Evolutionary conservation across 805 yeast genomes (phyloP), one percentile per base, ranked within the genome.

Genomic region (Saccharomycopsis vini): DNA sequence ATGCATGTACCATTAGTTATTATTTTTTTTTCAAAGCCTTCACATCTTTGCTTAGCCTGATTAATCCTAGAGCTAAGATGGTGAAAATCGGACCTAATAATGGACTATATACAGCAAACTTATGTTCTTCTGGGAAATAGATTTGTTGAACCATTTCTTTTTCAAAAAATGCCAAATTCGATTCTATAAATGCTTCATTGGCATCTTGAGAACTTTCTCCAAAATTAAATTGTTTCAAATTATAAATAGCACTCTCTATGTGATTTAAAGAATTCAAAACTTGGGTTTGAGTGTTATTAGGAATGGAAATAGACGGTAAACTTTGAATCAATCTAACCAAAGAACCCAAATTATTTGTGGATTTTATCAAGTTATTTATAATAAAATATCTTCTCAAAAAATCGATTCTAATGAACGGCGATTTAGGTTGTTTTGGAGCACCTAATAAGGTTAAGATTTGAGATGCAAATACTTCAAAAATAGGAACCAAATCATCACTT

Each of bases 61-160:
- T 19, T 1, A 72, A 43, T 0, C 81, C 82, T 44, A 79, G 58
- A 1, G 68, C 18, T 10, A 74, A 57, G 19, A 92, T 88, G 21
- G 90, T 73, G 2, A 73, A 63, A 29, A 88, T 66, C 1, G 98
- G 98, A 0, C 97, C 97, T 29, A 89, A 60, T 36, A 90, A 64
- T 0, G 98, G 98, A 56, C 87, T 67, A 53, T 88, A 92, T 1
- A 92, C 95, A 0, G 98, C 97, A 56, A 92, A 69, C 60, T 86
- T 89, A 58, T 90, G 98, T 60, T 90, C 97, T 51, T 84, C 90
- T 0, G 98, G 97, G 68, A 89, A 87, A 60, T 84, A 88, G 44
- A 82, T 86, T 58, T 90, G 97, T 56, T 87, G 95, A 23, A 92
- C 86, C 96, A 92, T 90, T 59, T 82, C 89, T 54, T 85, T 84